These are phyloP conservation scores for Onygenales sp. DNA, from an alignment of 2,329 filamentous ascomycete species.

Conservation along the genomic window DNA sequence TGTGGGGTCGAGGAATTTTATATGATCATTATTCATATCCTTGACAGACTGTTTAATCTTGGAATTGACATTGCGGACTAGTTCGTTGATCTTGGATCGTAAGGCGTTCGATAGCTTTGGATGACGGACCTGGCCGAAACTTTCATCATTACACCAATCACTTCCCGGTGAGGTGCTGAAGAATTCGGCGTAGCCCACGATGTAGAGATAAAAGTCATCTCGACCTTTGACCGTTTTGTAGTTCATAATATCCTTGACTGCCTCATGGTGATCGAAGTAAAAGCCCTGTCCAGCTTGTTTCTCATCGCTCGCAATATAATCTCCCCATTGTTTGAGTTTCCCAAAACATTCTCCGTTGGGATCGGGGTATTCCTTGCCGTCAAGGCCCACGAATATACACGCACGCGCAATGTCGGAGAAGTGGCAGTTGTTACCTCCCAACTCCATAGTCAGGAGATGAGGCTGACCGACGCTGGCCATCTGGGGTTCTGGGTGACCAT, in stretches of 20 bases:
- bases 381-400: background rate
- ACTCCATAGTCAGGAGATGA: background rate
- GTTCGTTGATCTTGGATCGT: background rate
- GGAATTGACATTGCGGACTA: background rate
- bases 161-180: background rate
- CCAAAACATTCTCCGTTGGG: background rate
- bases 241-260: background rate
- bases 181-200: background rate
- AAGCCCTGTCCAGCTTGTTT: background rate
- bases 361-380: background rate
- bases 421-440: slow-evolving; percentile 1
- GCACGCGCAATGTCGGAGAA: background rate
- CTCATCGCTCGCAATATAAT: background rate
- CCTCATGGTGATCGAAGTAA: background rate
- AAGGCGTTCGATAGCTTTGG: background rate
- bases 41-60: background rate
- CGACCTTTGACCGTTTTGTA: background rate
- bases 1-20: background rate
- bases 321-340: background rate
- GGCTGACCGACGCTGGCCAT: background rate
- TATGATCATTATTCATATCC: background rate
- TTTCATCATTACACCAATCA: background rate
- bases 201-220: slow-evolving; percentile 1
- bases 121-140: background rate
- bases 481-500: background rate